Evolutionary conservation across 108 stramenopile species (phyloP), one percentile per base, ranked within the genome.

Genomic region (Nitzschia sp.): DNA sequence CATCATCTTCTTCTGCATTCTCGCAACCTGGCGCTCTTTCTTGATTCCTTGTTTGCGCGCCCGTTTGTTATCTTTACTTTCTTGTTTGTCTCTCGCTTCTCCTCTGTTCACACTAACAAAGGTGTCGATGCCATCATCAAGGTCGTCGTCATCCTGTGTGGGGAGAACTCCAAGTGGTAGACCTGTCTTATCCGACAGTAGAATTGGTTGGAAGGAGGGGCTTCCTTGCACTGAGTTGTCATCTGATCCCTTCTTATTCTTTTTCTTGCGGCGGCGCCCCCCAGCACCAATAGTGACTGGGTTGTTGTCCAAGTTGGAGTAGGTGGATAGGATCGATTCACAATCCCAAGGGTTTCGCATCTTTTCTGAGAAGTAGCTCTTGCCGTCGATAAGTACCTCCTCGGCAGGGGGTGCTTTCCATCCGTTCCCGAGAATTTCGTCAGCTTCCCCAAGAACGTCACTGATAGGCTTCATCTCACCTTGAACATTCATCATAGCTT

Each of bases 221-320:
- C 84, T 71, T 70, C 86, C 25, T 0, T 42, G 44, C 7, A 26
- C 40, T n/a, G 57, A 55, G 9, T 52, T 71, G 19, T 63, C 77
- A 67, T 71, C 69, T 2, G 57, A 25, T 8, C 51, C 57, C 51
- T 57, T 67, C 24, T 78, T 77, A 19, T 76, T 73, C 50, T 78
- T 80, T 57, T 74, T 83, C 52, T 67, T 74, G 26, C 65, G 40
- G 14, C 71, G 72, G 37, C 73, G 72, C 34, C 77, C 41, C 7
- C 75, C 61, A 11, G 79, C 69, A 19, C 75, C 83, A 59, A 98
- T 92, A 3, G 91, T 80, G 8, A 80, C 83, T 0, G 96, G 96
- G 74, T 94, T 96, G 80, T 98, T 97, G 70, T 97, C 98, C 58
- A 96, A 66, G 77, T 96, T 98, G n/a, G 92, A 92, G 70, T 93